Evolutionary conservation across 371 early-diverging fungal genomes (phyloP), one percentile per base, ranked within the genome.

Genomic region (Neoconidiobolus thromboides): DNA sequence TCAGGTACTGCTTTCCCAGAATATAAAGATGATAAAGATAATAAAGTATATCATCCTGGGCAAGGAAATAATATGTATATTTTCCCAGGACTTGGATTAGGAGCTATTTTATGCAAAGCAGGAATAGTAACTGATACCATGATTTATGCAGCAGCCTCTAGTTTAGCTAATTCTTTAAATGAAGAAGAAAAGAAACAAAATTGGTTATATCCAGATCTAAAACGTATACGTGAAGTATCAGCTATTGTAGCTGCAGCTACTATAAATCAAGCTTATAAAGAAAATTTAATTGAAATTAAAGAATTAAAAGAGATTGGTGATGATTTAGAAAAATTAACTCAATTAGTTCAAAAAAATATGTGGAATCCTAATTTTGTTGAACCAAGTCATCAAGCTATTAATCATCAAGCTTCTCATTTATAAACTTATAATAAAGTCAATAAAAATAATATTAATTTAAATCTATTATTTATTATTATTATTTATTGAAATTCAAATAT

Each of bases 51-150:
- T 26, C 67, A 77, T 57, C 87, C 91, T 9, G 91, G 87, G 14
- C 92, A 93, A 75, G 93, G 91, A 55, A 91, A 91, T 75, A 92
- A 92, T 74, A 88, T 88, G 86, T 87, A 84, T 65, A 80, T 86
- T 41, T 86, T 87, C 81, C 94, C 94, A 52, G 89, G 90, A 48
- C 77, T 93, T 37, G 94, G 93, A 15, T 72, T 91, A 40, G 94
- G 93, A 50, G 71, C 85, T 41, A 75, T 84, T 60, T 66, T 91
- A 42, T 77, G 86, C 54, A 77, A 78, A 60, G 76, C 89, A 2
- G 59, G 61, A 9, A 65, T 65, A 39, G 82, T 92, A 61, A 83
- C 91, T 15, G 89, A 93, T 64, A 70, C 71, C 60, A 77, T 90
- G 80, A 79, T 93, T 58, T 86, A 81, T 62, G 73, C 78, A 50